Evolutionary conservation across 805 yeast species (phyloP).

Genomic region (Candida ipomoeae): DNA sequence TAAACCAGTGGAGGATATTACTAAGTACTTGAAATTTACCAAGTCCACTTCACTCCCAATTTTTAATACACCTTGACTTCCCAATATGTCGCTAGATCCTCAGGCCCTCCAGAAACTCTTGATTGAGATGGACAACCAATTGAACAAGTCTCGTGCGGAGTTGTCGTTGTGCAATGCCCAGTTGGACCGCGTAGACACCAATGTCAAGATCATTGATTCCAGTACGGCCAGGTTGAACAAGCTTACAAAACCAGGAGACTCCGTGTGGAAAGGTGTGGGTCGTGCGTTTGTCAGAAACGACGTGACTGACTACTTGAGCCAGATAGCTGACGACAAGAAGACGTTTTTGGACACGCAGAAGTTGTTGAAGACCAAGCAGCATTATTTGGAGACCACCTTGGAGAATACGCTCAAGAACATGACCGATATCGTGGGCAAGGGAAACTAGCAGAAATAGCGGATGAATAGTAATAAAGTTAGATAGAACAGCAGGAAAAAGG

Average conservation of each 20-base stretch:
- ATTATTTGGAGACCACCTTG: conserved; percentile 70
- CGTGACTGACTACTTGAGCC: conserved; percentile 43
- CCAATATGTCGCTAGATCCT: conserved; percentile 40
- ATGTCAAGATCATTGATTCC: conserved; percentile 49
- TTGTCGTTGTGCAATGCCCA: conserved; percentile 52
- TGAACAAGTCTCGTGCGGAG: conserved; percentile 56
- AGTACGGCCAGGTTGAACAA: conserved; percentile 53
- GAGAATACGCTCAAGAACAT: conserved; percentile 67
- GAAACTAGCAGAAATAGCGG: neutral
- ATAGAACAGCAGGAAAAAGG: too few species aligned
- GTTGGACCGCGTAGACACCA: conserved; percentile 45
- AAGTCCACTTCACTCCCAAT: too few species aligned
- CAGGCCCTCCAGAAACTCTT: conserved; percentile 51
- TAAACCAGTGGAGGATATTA: too few species aligned
- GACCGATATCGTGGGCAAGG: conserved; percentile 40
- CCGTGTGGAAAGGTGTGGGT: conserved; percentile 85
- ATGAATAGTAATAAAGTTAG: too few species aligned
- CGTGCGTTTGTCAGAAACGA: conserved; percentile 58
- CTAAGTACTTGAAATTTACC: too few species aligned
- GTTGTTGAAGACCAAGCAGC: conserved; percentile 62
- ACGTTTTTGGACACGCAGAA: conserved; percentile 55
- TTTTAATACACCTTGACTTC: too few species aligned
- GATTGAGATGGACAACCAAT: conserved; percentile 63
- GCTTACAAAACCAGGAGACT: conserved; percentile 34
- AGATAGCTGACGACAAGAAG: conserved; percentile 48